Evolutionary conservation across 352 stramenopile species (phyloP), one percentile per base, ranked within the genome.

Genomic region (Phytophthora agathidicida): DNA sequence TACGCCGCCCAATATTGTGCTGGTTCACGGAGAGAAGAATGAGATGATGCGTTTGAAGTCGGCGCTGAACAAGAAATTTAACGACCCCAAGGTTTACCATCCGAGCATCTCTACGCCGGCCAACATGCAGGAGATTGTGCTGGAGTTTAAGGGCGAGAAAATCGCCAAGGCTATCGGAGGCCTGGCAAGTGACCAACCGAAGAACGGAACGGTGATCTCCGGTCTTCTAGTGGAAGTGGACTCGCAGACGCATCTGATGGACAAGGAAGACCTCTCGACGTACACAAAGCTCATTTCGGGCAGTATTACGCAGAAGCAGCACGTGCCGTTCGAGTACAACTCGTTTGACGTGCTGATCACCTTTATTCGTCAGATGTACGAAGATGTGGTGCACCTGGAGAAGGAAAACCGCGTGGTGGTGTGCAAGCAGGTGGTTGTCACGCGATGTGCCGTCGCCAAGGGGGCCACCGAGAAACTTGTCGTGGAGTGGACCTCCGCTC

Each of bases 21-120:
- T 98, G 2, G 96, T 99, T 6, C 96, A 99, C 64, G 97, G 97
- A n/a, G 93, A 98, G 57, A 98, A 98, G 68, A 97, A 98, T 58
- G 94, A 99, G 73, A 99, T 99, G 96, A 97, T 97, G 71, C 80
- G 94, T 48, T 69, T 99, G 35, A 98, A 98, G 63, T 92, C 86
- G 27, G 94, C 91, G 13, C 62, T 99, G 31, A 80, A 80, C 26
- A 94, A 95, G 52, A 96, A 97, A 60, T 95, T 95, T 57, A 84
- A 91, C 86, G 82, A 95, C 55, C 79, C 86, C 7, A 96, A 93
- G 55, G 64, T 84, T 24, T 92, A 96, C 70, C 73, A 88, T 57
- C 82, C 80, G 3, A 94, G 72, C 37, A 94, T 96, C 11, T 84
- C 83, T 20, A 94, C 86, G 9, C 80, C 86, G 19, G 87, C 86